Evolutionary conservation across 805 yeast species (phyloP).

Genomic region (Candida maris): DNA sequence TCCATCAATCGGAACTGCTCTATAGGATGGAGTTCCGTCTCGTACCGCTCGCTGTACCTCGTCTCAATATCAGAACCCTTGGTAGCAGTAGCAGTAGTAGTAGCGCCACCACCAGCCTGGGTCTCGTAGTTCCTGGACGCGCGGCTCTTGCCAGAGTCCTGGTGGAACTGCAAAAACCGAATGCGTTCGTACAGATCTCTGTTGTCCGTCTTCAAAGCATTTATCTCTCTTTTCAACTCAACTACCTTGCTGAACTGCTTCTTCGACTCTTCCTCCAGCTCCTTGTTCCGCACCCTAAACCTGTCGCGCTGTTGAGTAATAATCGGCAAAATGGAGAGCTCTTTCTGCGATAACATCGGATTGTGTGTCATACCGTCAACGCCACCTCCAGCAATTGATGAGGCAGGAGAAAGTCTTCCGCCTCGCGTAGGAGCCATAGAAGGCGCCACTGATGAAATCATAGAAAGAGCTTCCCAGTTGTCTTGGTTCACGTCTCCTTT

Average conservation of each 20-base stretch:
- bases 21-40: conserved; percentile 76
- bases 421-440: conserved; percentile 14
- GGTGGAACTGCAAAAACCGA: conserved; percentile 58
- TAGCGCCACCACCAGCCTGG: conserved; percentile 32
- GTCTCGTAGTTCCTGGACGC: conserved; percentile 9
- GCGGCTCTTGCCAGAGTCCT: too few relatives aligned
- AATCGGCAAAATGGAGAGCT: conserved; percentile 67
- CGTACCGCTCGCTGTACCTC: conserved; percentile 62
- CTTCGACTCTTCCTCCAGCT: conserved; percentile 77
- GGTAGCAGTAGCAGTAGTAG: conserved; percentile 7
- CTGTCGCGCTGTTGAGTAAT: conserved; percentile 94
- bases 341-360: conserved; percentile 21
- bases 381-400: conserved; percentile 48
- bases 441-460: conserved; percentile 56
- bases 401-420: conserved; percentile 47
- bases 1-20: conserved; percentile 78
- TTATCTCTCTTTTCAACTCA: conserved; percentile 63
- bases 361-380: conserved; percentile 11
- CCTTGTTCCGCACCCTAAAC: conserved; percentile 77
- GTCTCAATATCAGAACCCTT: conserved; percentile 43
- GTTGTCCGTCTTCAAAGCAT: conserved; percentile 66
- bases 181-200: conserved; percentile 75
- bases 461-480: conserved; percentile 59
- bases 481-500: conserved; percentile 39
- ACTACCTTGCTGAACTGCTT: conserved; percentile 49